A percentile compares a stretch with the other conserved stretches of the same genome.
Evolutionary conservation across 2,329 filamentous ascomycete species (phyloP).

Genomic region (Daldinia eschscholtzii): DNA sequence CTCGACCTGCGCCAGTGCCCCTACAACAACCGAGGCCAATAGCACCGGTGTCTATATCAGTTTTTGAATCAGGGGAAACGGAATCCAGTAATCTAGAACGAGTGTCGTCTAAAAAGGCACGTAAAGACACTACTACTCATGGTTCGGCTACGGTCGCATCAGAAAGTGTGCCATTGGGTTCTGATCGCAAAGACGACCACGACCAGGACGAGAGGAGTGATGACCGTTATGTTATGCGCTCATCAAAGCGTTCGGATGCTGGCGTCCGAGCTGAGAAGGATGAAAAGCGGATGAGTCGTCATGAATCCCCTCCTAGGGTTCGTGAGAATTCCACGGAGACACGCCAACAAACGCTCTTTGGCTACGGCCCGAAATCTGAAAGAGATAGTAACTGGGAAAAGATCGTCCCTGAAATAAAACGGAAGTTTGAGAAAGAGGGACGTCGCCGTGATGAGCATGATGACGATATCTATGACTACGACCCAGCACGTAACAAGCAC

Average conservation of each 20-base stretch:
- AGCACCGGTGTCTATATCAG: constrained; percentile 75
- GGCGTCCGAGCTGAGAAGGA: constrained; percentile 42
- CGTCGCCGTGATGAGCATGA: constrained; percentile 47
- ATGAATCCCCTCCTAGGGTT: constrained; percentile 46
- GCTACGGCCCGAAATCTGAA: constrained; percentile 39
- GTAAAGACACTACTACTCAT: constrained; percentile 61
- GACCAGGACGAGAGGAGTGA: constrained; percentile 50
- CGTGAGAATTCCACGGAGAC: constrained; percentile 20
- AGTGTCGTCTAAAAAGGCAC: constrained; percentile 55
- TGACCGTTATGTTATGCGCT: constrained; percentile 53
- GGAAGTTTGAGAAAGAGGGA: constrained; percentile 42
- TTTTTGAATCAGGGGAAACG: constrained; percentile 69
- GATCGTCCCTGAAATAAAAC: constrained; percentile 37
- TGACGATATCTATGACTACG: constrained; percentile 51
- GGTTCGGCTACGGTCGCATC: constrained; percentile 64
- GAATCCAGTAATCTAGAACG: constrained; percentile 54
- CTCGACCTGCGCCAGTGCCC: constrained; percentile 71
- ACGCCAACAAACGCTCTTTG: constrained; percentile 42
- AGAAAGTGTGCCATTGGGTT: constrained; percentile 59
- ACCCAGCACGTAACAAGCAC: constrained; percentile 43
- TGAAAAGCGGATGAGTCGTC: constrained; percentile 46
- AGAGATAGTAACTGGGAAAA: constrained; percentile 43
- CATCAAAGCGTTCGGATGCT: constrained; percentile 42
- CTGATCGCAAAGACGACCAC: constrained; percentile 52
- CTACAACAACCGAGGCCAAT: constrained; percentile 90